Conservation (phyloP, 495 filamentous ascomycete genomes). For the Margaritispora aquatica region DNA sequence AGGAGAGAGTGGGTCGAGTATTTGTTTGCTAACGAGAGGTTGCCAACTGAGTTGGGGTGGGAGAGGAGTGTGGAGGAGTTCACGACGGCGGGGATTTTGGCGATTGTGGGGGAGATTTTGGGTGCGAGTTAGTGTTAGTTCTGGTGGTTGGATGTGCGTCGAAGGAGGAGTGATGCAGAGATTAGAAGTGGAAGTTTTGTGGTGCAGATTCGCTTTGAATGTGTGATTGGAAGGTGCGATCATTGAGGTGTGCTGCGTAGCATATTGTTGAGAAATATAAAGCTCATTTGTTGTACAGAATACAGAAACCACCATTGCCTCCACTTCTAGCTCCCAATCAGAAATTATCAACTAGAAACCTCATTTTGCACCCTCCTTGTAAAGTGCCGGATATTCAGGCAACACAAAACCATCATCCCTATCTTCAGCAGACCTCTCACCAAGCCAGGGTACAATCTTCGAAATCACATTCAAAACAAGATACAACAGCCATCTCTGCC, state of each 20-base stretch:
- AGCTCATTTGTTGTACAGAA: too few species aligned
- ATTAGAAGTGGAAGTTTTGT: too few species aligned
- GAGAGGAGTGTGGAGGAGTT: conserved; percentile 16
- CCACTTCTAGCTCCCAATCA: background rate
- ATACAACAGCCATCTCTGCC: background rate
- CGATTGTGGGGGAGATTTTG: conserved; percentile 11
- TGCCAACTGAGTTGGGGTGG: conserved; percentile 28
- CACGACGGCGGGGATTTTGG: background rate
- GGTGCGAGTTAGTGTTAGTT: background rate
- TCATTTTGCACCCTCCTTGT: background rate
- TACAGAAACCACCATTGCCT: too few species aligned
- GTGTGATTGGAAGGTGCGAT: too few species aligned
- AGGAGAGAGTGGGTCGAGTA: conserved; percentile 22
- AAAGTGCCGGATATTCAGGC: background rate
- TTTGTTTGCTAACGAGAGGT: conserved; percentile 26
- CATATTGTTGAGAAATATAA: background rate
- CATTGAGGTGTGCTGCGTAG: background rate
- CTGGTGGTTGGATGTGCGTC: background rate
- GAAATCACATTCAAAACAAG: background rate
- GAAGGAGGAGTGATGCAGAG: background rate
- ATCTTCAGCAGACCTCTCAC: background rate
- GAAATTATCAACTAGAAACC: background rate
- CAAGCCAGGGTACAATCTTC: background rate
- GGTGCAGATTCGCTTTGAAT: too few species aligned
- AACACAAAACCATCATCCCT: background rate